Percentiles rank a stretch among this genome's conserved stretches.
Evolutionary conservation across 441 rosid species (phyloP).

Genomic region (Metrosideros polymorpha): DNA sequence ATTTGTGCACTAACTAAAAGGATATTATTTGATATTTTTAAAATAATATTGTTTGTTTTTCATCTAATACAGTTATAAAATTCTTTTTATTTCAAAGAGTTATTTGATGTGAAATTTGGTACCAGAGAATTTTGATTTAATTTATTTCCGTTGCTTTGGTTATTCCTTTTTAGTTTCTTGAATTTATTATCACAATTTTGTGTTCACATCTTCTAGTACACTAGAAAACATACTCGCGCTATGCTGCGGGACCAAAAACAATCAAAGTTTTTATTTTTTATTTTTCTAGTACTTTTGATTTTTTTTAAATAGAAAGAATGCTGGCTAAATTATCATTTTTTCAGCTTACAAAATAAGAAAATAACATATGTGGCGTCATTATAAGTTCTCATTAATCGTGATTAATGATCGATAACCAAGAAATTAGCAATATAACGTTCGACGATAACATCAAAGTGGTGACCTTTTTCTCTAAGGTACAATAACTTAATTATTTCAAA

Average conservation of each 20-base stretch:
- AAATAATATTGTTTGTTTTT: background rate
- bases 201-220: background rate
- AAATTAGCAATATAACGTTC: too few relatives aligned
- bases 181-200: background rate
- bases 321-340: background rate
- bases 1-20: background rate
- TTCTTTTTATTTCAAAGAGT: background rate
- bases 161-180: background rate
- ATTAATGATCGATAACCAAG: too few relatives aligned
- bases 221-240: background rate
- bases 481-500: too few relatives aligned
- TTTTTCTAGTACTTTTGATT: background rate
- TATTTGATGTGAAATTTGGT: background rate
- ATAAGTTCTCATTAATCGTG: too few relatives aligned
- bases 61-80: background rate
- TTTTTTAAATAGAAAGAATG: too few relatives aligned
- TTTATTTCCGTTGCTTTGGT: background rate
- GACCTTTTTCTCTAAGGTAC: too few relatives aligned
- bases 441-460: too few relatives aligned
- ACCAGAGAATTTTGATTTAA: background rate
- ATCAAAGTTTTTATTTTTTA: background rate
- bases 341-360: background rate
- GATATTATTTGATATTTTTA: background rate
- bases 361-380: too few relatives aligned
- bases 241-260: background rate